A percentile compares a stretch with the other conserved stretches of the same genome.
phyloP scores from a whole-genome alignment of 805 yeast genomes.

The Yamadazyma scolyti region DNA sequence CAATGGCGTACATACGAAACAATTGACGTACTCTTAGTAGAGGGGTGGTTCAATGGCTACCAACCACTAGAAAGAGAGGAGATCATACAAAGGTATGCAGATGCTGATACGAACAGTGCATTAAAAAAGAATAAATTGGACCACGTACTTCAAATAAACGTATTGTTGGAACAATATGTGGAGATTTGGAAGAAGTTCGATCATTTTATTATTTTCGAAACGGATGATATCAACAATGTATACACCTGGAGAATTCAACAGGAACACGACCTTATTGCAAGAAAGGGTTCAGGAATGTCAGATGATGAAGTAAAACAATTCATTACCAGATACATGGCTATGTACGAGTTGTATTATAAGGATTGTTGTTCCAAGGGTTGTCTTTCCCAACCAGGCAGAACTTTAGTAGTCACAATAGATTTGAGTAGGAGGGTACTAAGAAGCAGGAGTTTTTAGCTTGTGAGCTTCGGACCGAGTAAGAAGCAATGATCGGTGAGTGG shows the following conservation, averaged over 20 bases:
- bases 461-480: no score
- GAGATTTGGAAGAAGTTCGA: conserved; percentile 59
- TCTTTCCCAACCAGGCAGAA: neutral
- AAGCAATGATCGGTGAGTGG: no score
- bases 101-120: conserved; percentile 2
- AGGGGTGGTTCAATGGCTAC: conserved; percentile 95
- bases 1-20: conserved; percentile 39
- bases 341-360: conserved; percentile 66
- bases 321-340: conserved; percentile 83
- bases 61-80: conserved; percentile 21
- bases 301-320: conserved; percentile 65
- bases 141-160: conserved; percentile 45
- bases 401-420: conserved; percentile 4
- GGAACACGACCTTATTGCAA: conserved; percentile 56
- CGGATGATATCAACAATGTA: conserved; percentile 59
- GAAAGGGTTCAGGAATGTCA: conserved; percentile 74
- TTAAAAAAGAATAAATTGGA: conserved; percentile 16
- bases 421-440: conserved; percentile 1
- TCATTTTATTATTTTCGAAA: conserved; percentile 56
- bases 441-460: no score
- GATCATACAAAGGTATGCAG: conserved; percentile 8
- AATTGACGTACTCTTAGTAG: conserved; percentile 69
- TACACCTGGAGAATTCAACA: conserved; percentile 77
- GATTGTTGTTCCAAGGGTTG: conserved; percentile 34
- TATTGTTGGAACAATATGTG: conserved; percentile 46